phyloP scores from a whole-genome alignment of 106 monocot genomes.

The Vanilla planifolia region DNA sequence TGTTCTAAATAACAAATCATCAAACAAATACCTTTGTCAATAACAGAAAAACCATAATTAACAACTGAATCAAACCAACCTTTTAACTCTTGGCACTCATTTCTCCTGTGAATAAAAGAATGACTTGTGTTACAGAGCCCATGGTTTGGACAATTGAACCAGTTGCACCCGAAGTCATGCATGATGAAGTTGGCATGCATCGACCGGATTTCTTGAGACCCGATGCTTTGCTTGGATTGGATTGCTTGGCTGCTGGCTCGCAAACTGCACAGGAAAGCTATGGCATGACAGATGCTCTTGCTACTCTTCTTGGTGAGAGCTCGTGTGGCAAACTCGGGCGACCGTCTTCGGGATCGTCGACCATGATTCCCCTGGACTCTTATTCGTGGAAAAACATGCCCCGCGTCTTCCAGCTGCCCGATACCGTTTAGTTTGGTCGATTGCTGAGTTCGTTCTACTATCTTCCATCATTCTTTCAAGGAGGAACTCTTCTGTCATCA shows the following conservation, averaged over 20 bases:
- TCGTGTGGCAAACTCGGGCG: too few relatives aligned
- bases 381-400: conserved; percentile 4
- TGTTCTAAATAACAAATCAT: too few relatives aligned
- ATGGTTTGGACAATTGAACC: neutral
- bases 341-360: too few relatives aligned
- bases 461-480: neutral
- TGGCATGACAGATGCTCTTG: neutral
- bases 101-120: too few relatives aligned
- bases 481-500: neutral
- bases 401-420: neutral
- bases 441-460: neutral
- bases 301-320: neutral
- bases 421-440: neutral
- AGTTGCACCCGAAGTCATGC: neutral
- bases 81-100: too few relatives aligned
- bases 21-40: too few relatives aligned
- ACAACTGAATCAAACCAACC: too few relatives aligned
- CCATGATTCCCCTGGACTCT: neutral
- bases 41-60: too few relatives aligned
- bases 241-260: neutral
- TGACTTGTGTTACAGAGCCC: neutral
- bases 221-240: neutral
- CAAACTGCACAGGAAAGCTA: neutral
- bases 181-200: neutral
- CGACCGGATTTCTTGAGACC: neutral